A percentile compares a stretch with the other conserved stretches of the same genome.
Conservation (phyloP, 805 yeast genomes). For the Starmerella bacillaris region DNA sequence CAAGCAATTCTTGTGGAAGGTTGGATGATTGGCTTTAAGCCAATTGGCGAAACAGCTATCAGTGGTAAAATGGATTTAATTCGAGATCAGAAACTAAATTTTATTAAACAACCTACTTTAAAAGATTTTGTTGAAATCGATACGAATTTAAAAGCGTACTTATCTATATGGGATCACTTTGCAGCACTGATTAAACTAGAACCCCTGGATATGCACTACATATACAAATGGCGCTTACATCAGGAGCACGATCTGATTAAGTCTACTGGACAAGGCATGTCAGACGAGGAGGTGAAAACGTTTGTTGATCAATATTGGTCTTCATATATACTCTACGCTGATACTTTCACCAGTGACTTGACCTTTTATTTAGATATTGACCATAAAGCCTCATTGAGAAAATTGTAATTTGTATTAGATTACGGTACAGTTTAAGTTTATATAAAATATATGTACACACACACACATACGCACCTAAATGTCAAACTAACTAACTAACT, state of each 20-base stretch:
- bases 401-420: too few species aligned
- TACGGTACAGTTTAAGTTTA: too few species aligned
- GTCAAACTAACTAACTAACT: too few species aligned
- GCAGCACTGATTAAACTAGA: slow-evolving; percentile 44
- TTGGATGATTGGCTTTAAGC: slow-evolving; percentile 72
- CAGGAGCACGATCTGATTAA: slow-evolving; percentile 45
- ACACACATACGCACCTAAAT: too few species aligned
- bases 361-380: neutral
- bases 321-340: slow-evolving; percentile 44
- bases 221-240: slow-evolving; percentile 62
- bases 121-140: slow-evolving; percentile 30
- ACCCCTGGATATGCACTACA: slow-evolving; percentile 42
- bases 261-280: slow-evolving; percentile 57
- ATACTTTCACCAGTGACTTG: neutral
- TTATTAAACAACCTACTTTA: slow-evolving; percentile 16
- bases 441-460: too few species aligned
- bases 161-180: slow-evolving; percentile 37
- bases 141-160: slow-evolving; percentile 33
- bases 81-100: slow-evolving; percentile 16
- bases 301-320: slow-evolving; percentile 84
- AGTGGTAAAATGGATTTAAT: slow-evolving; percentile 9
- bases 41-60: slow-evolving; percentile 21
- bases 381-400: too few species aligned
- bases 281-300: slow-evolving; percentile 42
- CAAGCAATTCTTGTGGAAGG: slow-evolving; percentile 75